These are phyloP conservation scores for Rhizophagus sp. DNA, from an alignment of 192 early-diverging fungal species.

Conservation along the genomic window DNA sequence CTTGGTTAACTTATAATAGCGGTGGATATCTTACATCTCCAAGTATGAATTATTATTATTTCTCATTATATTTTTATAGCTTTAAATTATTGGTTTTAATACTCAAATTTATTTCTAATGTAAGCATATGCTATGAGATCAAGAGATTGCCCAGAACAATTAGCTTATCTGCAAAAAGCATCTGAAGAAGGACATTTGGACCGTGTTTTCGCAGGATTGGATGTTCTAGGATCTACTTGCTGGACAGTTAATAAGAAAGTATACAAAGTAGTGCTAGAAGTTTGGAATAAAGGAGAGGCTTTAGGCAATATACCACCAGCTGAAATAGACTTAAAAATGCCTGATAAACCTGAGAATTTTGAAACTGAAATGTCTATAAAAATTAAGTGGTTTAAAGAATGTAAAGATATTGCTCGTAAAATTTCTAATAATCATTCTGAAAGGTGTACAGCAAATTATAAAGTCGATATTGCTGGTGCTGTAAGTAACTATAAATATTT, in stretches of 20 bases:
- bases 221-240: slow-evolving; percentile 82
- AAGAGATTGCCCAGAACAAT: slow-evolving; percentile 67
- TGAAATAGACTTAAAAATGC: slow-evolving; percentile 42
- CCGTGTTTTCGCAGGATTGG: slow-evolving; percentile 72
- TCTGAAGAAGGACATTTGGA: slow-evolving; percentile 72
- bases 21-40: slow-evolving; percentile 85
- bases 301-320: slow-evolving; percentile 75
- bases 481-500: slow-evolving; percentile 47
- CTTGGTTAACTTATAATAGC: slow-evolving; percentile 83
- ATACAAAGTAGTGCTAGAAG: slow-evolving; percentile 73
- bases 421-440: slow-evolving; percentile 79
- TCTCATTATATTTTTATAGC: not conserved
- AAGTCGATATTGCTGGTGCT: slow-evolving; percentile 90
- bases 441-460: slow-evolving; percentile 92
- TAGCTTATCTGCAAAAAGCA: slow-evolving; percentile 76
- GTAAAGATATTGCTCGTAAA: slow-evolving; percentile 58
- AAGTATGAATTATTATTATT: slow-evolving; percentile 40
- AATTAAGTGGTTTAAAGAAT: slow-evolving; percentile 53
- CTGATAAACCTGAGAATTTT: slow-evolving; percentile 62
- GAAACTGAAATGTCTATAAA: slow-evolving; percentile 61
- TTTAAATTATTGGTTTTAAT: not conserved
- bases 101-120: not conserved
- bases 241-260: slow-evolving; percentile 89
- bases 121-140: slow-evolving; percentile 63
- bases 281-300: slow-evolving; percentile 85